Base-by-base conservation (phyloP, 495 filamentous ascomycete genomes). In the Pyrenula massariospora region DNA sequence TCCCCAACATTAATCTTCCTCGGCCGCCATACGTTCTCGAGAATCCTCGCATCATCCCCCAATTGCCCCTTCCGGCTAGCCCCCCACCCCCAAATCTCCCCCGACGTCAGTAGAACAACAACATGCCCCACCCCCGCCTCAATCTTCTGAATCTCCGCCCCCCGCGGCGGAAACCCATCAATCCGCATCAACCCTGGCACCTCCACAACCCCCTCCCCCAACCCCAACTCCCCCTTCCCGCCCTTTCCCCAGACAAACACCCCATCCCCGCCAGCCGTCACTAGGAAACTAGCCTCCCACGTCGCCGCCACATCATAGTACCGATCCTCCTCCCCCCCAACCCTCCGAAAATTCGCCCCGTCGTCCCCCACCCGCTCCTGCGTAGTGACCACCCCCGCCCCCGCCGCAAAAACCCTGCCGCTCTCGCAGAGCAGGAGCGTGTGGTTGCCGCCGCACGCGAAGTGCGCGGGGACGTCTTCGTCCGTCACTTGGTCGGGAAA, bases 21-120 rank as follows among this genome's bases (percentile, higher is more conserved):
- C 11, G 92, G 91, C 22, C 58, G 58, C 67, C 70, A 77, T 5
- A 84, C 68, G 24, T 83, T 71, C 54, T 69, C 75, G 24, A 53
- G 22, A 0, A 59, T 73, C 11, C 61, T 68, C 2, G 57, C 48
- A 0, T 70, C 65, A 11, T 74, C 61, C 2, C 88, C 90, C 0
- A 97, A 67, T 65, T 97, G 91, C 0, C 90, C 90, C 70, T 95
- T 91, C 24, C 90, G 76, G 3, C 83, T 82, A 58, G 74, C 84
- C 1, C 93, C 93, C 93, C 93, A 96, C 1, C 91, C 93, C 66
- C 85, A 96, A 1, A 85, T 84, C 1, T 85, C 74, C 1, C 90
- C 91, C 65, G 85, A 85, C 24, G 76, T 77, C 0, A 95, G 68
- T 2, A 96, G 79, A 2, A 75, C 82, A 19, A 91, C 81, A 0